Percentiles rank a stretch among this genome's conserved stretches.
Conservation (phyloP, 2,329 filamentous ascomycete genomes). For the Cladophialophora carrionii region DNA sequence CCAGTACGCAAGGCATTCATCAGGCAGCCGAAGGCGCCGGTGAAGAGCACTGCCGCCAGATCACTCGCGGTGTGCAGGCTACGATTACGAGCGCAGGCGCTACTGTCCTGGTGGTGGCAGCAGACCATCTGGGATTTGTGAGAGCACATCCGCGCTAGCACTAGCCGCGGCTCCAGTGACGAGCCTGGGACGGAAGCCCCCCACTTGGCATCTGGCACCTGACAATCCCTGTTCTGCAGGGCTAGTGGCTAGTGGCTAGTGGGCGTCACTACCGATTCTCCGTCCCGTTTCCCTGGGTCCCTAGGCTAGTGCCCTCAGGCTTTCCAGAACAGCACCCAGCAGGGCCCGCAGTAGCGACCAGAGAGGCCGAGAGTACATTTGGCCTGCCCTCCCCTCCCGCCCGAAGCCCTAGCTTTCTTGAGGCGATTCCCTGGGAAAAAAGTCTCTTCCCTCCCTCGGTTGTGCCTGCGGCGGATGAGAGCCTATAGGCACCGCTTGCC, state of each 20-base stretch:
- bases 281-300: constrained; percentile 30
- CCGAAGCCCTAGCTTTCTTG: constrained; percentile 31
- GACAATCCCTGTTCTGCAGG: constrained; percentile 29
- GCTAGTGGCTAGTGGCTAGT: constrained; percentile 12
- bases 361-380: constrained; percentile 7
- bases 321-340: constrained; percentile 30
- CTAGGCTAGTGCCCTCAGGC: constrained; percentile 18
- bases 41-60: constrained; percentile 10
- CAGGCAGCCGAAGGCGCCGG: constrained; percentile 18
- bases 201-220: constrained; percentile 31
- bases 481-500: constrained; percentile 28
- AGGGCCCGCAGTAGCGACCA: background rate
- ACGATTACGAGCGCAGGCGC: constrained; percentile 8
- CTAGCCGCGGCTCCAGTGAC: constrained; percentile 20
- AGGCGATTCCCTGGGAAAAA: constrained; percentile 7
- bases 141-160: constrained; percentile 11
- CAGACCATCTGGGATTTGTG: constrained; percentile 13
- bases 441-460: constrained; percentile 24
- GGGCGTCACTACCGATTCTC: constrained; percentile 26
- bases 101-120: constrained; percentile 6
- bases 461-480: constrained; percentile 31
- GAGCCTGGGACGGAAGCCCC: background rate
- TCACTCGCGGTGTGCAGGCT: background rate
- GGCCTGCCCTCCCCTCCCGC: constrained; percentile 26
- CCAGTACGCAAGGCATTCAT: constrained; percentile 8